Conservation (phyloP, 495 filamentous ascomycete species). For the Pseudevernia furfuracea region DNA sequence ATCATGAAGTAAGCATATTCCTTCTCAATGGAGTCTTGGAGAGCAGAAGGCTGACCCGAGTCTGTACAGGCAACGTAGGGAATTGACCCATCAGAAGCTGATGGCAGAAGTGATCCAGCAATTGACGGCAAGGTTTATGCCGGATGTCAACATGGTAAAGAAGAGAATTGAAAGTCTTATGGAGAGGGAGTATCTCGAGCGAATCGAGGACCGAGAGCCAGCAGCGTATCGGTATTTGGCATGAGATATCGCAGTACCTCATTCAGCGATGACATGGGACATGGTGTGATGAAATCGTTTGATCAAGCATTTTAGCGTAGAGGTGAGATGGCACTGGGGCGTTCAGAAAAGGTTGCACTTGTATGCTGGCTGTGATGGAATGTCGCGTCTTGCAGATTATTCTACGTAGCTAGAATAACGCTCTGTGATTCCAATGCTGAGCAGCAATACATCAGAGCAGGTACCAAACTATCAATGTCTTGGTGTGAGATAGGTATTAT, state of each 20-base stretch:
- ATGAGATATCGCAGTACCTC: slow-evolving; percentile 27
- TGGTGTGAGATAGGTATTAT: neutral
- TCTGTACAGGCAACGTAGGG: slow-evolving; percentile 72
- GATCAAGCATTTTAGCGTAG: slow-evolving; percentile 17
- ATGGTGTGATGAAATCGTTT: neutral
- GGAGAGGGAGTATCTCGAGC: slow-evolving; percentile 87
- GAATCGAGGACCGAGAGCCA: slow-evolving; percentile 58
- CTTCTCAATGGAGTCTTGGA: neutral
- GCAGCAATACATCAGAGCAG: too few relatives aligned
- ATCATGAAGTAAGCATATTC: slow-evolving; percentile 79
- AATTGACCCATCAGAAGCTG: slow-evolving; percentile 69
- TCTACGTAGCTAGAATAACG: neutral
- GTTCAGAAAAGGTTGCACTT: neutral
- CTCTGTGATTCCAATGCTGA: too few relatives aligned
- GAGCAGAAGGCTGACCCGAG: neutral
- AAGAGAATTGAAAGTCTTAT: slow-evolving; percentile 89
- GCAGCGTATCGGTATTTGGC: slow-evolving; percentile 76
- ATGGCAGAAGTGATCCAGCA: slow-evolving; percentile 79
- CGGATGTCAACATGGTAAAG: slow-evolving; percentile 88
- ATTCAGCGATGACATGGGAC: neutral
- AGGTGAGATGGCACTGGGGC: slow-evolving; percentile 10
- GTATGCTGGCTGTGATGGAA: neutral
- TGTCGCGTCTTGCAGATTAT: neutral
- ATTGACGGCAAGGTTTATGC: slow-evolving; percentile 71
- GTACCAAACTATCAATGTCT: too few relatives aligned